Base-by-base conservation (phyloP, 2,329 filamentous ascomycete species). In the Penicillium oxalicum region DNA sequence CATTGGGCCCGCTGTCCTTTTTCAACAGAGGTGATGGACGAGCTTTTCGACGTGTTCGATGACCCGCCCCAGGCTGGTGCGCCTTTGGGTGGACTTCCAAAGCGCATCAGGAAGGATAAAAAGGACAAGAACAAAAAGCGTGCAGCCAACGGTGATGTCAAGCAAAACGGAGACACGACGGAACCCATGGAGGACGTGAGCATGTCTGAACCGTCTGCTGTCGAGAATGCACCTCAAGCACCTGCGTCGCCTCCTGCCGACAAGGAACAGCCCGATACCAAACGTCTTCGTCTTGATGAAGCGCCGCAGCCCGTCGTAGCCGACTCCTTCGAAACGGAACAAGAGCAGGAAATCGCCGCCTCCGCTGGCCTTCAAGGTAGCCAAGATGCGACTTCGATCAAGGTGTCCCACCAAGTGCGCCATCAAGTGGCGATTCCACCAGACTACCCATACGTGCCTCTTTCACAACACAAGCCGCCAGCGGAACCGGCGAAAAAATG, bases 361-460 rank as follows among this genome's bases (percentile, higher is more conserved):
- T 86, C 88, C 5, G 82, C 84, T 29, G 90, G 88, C 57, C 77
- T 76, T 52, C 82, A 78, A 65, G 77, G 71, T 52, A 76, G 70
- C 67, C 82, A 80, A 56, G 86, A 90, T 46, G 75, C 78, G 27
- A 76, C 82, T 40, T 56, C 64, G 12, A 82, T 98, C 27, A 85
- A 95, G 24, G 73, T 98, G 45, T 91, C 89, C 40, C 94, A 98
- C 74, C 95, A 98, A 74, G 95, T 98, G 61, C 91, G 95, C 71
- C 93, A 98, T 77, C 91, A 98, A 72, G 93, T 97, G 59, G 88
- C 93, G 9, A 77, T 98, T 18, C 93, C 93, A 2, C 91, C 91
- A 8, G 88, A 95, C 67, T 95, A 95, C 74, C 86, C 91, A 67
- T 96, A 95, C 66, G 79, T 95, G 13, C 91, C 91, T n/a, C 88